Base-by-base conservation (phyloP, 2,329 filamentous ascomycete genomes). In the Penicillium sp. region DNA sequence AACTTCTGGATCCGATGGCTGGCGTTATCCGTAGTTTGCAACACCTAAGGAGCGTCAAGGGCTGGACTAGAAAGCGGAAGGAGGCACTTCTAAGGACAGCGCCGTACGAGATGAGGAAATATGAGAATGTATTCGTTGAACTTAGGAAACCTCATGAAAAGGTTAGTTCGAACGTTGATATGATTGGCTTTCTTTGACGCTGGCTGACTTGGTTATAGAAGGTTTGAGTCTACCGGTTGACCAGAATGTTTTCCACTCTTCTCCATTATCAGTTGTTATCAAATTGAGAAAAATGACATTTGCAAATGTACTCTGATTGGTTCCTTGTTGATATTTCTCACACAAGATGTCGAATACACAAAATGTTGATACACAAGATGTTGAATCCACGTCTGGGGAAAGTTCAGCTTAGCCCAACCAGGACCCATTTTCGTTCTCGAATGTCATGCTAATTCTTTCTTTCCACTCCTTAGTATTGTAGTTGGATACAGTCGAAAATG, bases 51-150 rank as follows among this genome's bases (percentile, higher is more conserved):
- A 69, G 67, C 55, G 63, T 58, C 2, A 58, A 54, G 47, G 68
- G 68, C 8, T 70, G 67, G 65, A 67, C 64, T 19, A 65, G 57
- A 38, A 70, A 70, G 47, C 54, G 59, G 31, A 64, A 54, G 38
- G 49, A 58, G 25, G 59, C 66, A 9, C 54, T 56, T 31, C 51
- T 69, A 25, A 58, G 56, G 17, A 59, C 25, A 21, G 49, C 52
- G n/a, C 62, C 62, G 6, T 64, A 61, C 43, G 33, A 53, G 6
- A 52, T 56, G 27, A 61, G 62, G 7, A 50, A 45, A 21, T 64
- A 64, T 43, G 62, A 64, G 12, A 46, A 52, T 51, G 63, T 57
- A 19, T 67, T 48, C 25, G 50, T 1, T 45, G 59, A 25, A 23
- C 42, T 46, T 37, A 56, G 57, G 40, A 56, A 54, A 27, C 33